Evolutionary conservation across 2,329 filamentous ascomycete species (phyloP), one percentile per base, ranked within the genome.

Genomic region (Fusarium concolor): DNA sequence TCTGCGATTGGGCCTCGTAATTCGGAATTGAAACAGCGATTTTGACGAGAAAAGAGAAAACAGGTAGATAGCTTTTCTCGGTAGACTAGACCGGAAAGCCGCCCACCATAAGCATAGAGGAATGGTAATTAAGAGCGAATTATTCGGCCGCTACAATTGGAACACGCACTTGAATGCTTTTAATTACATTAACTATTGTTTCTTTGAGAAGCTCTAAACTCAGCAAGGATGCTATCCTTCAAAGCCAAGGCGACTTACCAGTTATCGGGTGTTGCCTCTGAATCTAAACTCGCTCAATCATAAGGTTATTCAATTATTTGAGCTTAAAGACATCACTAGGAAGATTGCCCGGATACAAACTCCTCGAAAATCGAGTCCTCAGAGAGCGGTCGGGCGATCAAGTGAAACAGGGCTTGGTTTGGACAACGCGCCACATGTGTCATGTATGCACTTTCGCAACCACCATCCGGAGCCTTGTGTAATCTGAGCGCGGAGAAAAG

Each of bases 331-430:
- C 5, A 7, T 3, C 29, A 31, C 10, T 10, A 10, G 29, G 10
- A 31, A 14, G 29, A 31, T 14, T 24, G 22, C 22, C 6, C 6
- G 6, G 22, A 24, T n/a, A n/a, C n/a, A 29, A 15, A 6, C 12
- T 38, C 10, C 10, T 26, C 14, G 10, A 18, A 26, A 10, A n/a
- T 49, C 3, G 11, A 11, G 11, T 10, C 4, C 2, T 4, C 4
- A 5, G 6, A 6, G 7, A 6, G 2, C 6, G 18, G 39, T 12
- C 26, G 6, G 18, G 7, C 2, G 14, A 14, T 26, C 0, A 18
- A 20, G 6, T 46, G 28, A 37, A 24, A 46, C 22, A 37, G 17
- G n/a, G 22, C 22, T 20, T 22, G 6, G 9, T 33, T 33, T 28
- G 44, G n/a, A 29, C 20, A 33, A 45, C 6, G 28, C 11, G 14